Base-by-base conservation (phyloP, 257 asterid species). In the Asclepias syriaca region DNA sequence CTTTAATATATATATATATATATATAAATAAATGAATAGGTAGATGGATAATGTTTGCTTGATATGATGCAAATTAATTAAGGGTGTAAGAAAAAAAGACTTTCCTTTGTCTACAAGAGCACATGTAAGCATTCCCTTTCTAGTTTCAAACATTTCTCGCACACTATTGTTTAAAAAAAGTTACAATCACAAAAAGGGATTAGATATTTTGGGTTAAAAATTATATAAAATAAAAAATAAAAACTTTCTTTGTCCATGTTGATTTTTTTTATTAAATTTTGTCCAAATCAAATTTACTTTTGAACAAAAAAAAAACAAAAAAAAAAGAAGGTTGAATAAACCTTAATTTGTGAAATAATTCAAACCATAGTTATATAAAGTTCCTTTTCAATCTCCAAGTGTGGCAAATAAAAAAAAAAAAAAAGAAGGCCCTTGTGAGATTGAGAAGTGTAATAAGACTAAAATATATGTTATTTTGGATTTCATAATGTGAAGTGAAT, bases 291-390 rank as follows among this genome's bases (percentile, higher is more conserved):
- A 7, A 7, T 7, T 12, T 11, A 64, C 16, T 37, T 19, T 37
- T 16, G 68, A 50, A 64, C 68, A 37, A 34, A 63, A 18, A 2
- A 29, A 29, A 29, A 29, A 29, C 0, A 29, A 29, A 29, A 29
- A 29, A 0, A 29, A 29, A 29, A 19, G 8, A 8, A 37, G 8
- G 50, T 64, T 64, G 27, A 18, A 63, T 16, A 6, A 18, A 63
- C 50, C 50, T 64, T 64, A 64, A 64, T 37, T 64, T 37, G 68
- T 18, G 49, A 64, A 61, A 64, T 18, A 64, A 64, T 64, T 0
- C 50, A 37, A 29, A 11, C 19, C 27, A 63, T 34, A 16, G 27
- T 11, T 37, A 37, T 24, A 7, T 18, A 34, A 2, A 37, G 49
- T 63, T 15, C 68, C 50, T 13, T 16, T 45, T 37, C 27, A 37